phyloP scores from a whole-genome alignment of 192 early-diverging fungal species.

The Coemansia sp. region DNA sequence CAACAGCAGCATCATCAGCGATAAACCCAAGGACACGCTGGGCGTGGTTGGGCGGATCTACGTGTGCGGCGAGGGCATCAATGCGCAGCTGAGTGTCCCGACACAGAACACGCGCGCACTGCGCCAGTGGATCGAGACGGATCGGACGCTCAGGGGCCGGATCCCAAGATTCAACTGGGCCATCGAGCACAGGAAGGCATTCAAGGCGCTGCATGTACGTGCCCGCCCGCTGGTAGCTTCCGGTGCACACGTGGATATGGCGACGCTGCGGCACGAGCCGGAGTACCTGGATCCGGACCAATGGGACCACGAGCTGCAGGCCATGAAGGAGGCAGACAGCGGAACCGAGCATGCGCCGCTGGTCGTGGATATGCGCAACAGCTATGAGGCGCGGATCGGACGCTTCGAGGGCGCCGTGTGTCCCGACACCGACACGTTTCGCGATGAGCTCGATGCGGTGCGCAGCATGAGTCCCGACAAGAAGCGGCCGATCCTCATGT shows the following conservation, averaged over 20 bases:
- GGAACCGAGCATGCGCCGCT: conserved; percentile 16
- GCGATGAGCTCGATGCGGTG: conserved; percentile 67
- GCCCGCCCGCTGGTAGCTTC: conserved; percentile 64
- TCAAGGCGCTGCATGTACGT: conserved; percentile 70
- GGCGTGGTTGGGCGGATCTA: conserved; percentile 75
- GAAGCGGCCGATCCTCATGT: conserved; percentile 74
- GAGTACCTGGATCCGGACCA: conserved; percentile 66
- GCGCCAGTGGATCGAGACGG: conserved; percentile 56
- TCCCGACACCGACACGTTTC: conserved; percentile 73
- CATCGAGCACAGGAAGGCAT: conserved; percentile 62
- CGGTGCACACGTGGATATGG: conserved; percentile 55
- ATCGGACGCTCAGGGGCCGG: conserved; percentile 35
- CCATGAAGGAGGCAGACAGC: neutral
- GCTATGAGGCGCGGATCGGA: conserved; percentile 73
- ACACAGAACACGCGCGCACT: conserved; percentile 50
- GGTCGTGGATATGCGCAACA: conserved; percentile 80
- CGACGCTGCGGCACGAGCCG: conserved; percentile 63
- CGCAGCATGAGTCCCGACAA: conserved; percentile 58
- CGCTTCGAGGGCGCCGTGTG: conserved; percentile 69
- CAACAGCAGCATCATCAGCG: too few species aligned
- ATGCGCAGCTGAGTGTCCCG: conserved; percentile 77
- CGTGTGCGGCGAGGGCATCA: conserved; percentile 72
- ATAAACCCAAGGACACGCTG: conserved; percentile 17
- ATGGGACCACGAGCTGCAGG: conserved; percentile 60
- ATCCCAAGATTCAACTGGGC: conserved; percentile 63